Evolutionary conservation across 1,284 basidiomycete genomes (phyloP).

Genomic region (Puccinia polysora): DNA sequence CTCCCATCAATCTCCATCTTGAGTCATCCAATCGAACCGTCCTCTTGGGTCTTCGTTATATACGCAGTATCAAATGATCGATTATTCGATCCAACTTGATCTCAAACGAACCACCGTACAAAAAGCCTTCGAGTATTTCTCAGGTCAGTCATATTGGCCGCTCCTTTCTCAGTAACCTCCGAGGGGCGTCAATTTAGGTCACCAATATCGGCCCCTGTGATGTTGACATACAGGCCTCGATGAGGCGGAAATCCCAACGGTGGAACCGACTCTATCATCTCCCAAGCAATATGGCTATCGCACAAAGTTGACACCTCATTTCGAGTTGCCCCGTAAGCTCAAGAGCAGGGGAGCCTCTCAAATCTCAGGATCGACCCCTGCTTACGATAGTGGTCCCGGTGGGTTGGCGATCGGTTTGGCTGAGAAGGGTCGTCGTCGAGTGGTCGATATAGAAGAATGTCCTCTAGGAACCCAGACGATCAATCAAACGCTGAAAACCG

Average conservation of each 20-base stretch:
- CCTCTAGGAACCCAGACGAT: constrained; percentile 81
- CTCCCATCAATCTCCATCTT: too few relatives aligned
- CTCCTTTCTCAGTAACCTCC: too few relatives aligned
- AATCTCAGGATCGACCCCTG: constrained; percentile 2
- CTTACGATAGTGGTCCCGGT: constrained; percentile 55
- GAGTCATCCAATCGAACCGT: too few relatives aligned
- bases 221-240: constrained; percentile 58
- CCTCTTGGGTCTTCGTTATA: too few relatives aligned
- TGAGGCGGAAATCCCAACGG: constrained; percentile 61
- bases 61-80: constrained; percentile 70
- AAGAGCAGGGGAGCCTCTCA: constrained; percentile 47
- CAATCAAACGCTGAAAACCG: constrained; percentile 64
- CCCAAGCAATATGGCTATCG: constrained; percentile 87
- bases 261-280: constrained; percentile 73
- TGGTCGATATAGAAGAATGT: constrained; percentile 96
- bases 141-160: too few relatives aligned
- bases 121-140: constrained; percentile 77
- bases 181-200: constrained; percentile 22
- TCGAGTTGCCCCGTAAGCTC: constrained; percentile 67
- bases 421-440: constrained; percentile 66
- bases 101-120: constrained; percentile 82
- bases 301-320: constrained; percentile 96
- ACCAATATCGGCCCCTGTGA: background rate
- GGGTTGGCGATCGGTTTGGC: constrained; percentile 89
- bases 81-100: constrained; percentile 77